phyloP scores from a whole-genome alignment of 208 protist genomes.

The Trypanosoma scelopori region DNA sequence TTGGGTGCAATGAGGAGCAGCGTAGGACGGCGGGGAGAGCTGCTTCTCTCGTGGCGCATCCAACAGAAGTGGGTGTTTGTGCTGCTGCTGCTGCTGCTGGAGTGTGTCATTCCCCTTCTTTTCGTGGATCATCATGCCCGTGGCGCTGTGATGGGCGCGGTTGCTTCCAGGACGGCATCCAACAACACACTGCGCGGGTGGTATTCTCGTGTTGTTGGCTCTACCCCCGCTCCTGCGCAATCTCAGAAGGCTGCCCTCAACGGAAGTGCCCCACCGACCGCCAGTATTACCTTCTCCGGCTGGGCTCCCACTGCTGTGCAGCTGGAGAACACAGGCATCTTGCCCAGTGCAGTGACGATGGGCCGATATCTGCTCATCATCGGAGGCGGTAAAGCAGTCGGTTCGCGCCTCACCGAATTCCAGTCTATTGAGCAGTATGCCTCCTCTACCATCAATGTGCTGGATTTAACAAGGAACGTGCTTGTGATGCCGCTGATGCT shows the following conservation, averaged over 20 bases:
- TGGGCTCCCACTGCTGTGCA: slow-evolving; percentile 11
- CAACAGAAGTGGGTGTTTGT: no score
- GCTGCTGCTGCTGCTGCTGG: background rate
- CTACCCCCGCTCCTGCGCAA: no score
- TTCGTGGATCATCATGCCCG: background rate
- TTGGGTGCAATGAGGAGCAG: no score
- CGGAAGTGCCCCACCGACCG: background rate
- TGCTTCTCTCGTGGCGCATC: no score
- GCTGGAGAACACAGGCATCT: slow-evolving; percentile 15
- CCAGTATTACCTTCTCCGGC: slow-evolving; percentile 13
- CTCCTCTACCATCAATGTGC: slow-evolving; percentile 9
- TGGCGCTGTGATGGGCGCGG: no score
- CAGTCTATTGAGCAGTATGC: slow-evolving; percentile 10
- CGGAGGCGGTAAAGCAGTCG: slow-evolving; percentile 5
- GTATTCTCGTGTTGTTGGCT: no score
- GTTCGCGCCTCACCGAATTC: background rate
- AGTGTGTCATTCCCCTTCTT: background rate
- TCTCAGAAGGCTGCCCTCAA: no score
- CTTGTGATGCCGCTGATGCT: slow-evolving; percentile 16
- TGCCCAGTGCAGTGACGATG: slow-evolving; percentile 20
- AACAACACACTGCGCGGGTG: no score
- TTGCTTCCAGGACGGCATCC: background rate
- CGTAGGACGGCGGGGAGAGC: no score
- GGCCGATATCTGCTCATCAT: slow-evolving; percentile 29
- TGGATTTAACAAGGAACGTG: slow-evolving; percentile 13